A percentile compares a stretch with the other conserved stretches of the same genome.
These are phyloP conservation scores for Volvox carteri DNA, from an alignment of 163 green algal species.

Conservation along the genomic window DNA sequence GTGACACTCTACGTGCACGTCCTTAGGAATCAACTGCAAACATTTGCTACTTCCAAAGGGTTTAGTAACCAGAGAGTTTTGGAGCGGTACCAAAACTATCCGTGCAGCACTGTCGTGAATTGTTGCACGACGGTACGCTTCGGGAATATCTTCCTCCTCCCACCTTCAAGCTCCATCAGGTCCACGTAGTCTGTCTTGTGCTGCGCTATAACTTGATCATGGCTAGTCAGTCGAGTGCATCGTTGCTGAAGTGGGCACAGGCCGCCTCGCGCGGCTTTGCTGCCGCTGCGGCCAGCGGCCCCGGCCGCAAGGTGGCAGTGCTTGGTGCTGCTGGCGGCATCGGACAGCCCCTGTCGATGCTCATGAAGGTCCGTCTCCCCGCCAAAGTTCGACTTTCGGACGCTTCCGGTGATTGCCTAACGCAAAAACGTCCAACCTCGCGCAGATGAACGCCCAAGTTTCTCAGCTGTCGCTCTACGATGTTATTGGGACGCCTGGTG, in stretches of 20 bases:
- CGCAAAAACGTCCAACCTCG: not conserved
- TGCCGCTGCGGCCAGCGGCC: slow-evolving; percentile 5
- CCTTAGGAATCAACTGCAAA: not conserved
- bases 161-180: not conserved
- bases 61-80: not conserved
- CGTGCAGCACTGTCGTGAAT: slow-evolving; percentile 19
- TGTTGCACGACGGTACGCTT: not conserved
- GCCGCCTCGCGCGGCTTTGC: slow-evolving; percentile 43
- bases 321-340: slow-evolving; percentile 97
- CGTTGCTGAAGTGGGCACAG: slow-evolving; percentile 47
- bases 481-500: slow-evolving; percentile 93
- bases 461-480: slow-evolving; percentile 95
- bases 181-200: not conserved
- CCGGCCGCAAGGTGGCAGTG: slow-evolving; percentile 88
- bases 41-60: not conserved
- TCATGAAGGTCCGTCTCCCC: slow-evolving; percentile 88
- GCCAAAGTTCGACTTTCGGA: not conserved
- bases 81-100: not conserved
- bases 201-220: not conserved
- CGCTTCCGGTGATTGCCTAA: slow-evolving; percentile 18
- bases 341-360: slow-evolving; percentile 95
- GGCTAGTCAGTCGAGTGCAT: not conserved
- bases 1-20: not conserved
- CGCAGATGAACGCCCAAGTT: slow-evolving; percentile 88
- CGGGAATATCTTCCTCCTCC: not conserved